Evolutionary conservation across 768 basidiomycete genomes (phyloP).

Genomic region (Phaeotremella skinneri): DNA sequence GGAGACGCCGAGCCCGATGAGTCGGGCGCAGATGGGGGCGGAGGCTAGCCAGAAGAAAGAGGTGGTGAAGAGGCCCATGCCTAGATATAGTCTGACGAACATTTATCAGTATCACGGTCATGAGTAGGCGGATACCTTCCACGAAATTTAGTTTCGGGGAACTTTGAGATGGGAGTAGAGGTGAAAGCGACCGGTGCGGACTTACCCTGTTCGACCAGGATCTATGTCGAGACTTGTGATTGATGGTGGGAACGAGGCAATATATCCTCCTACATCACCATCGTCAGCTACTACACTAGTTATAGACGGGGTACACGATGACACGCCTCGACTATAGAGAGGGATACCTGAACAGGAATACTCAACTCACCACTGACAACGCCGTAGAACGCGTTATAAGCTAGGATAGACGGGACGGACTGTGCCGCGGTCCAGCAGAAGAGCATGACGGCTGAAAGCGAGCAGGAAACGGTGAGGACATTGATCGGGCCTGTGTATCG

Average conservation of each 20-base stretch:
- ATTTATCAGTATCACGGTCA: not conserved
- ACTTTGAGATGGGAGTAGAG: too few relatives aligned
- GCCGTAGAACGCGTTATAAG: conserved; percentile 30
- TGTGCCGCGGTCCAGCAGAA: conserved; percentile 63
- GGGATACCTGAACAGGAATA: not conserved
- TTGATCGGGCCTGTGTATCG: conserved; percentile 61
- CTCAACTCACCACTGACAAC: conserved; percentile 22
- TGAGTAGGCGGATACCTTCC: too few relatives aligned
- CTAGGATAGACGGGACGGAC: conserved; percentile 18
- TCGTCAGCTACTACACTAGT: not conserved
- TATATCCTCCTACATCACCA: not conserved
- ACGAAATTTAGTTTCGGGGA: too few relatives aligned
- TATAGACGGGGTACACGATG: not conserved
- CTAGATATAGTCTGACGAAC: conserved; percentile 24
- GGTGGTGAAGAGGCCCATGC: conserved; percentile 33
- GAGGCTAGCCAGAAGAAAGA: conserved; percentile 35
- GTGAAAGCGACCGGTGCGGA: not conserved
- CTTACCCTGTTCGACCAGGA: conserved; percentile 15
- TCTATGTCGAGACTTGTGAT: conserved; percentile 1
- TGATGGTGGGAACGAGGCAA: not conserved
- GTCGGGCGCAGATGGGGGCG: conserved; percentile 24
- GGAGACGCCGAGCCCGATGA: conserved; percentile 26
- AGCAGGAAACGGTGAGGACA: conserved; percentile 65
- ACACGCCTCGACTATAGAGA: not conserved
- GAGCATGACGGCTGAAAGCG: conserved; percentile 61